These are phyloP conservation scores for Diplodia seriata DNA, from an alignment of 2,329 filamentous ascomycete species.

Conservation along the genomic window DNA sequence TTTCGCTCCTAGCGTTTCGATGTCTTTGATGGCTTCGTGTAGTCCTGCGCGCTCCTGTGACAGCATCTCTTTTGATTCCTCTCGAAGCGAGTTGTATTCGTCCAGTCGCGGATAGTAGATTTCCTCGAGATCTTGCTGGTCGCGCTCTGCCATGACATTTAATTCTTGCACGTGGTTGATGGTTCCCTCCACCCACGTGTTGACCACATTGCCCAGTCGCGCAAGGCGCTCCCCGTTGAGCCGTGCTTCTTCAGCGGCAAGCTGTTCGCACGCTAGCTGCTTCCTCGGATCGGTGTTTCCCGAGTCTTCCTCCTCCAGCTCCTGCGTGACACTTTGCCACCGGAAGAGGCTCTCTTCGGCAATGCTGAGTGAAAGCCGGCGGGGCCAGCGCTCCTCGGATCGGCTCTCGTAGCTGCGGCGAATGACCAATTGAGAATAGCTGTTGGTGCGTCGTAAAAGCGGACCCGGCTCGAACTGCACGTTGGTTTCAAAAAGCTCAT, in stretches of 20 bases:
- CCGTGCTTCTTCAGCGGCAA: constrained; percentile 62
- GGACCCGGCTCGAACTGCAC: constrained; percentile 54
- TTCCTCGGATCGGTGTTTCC: constrained; percentile 41
- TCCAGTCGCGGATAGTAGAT: constrained; percentile 75
- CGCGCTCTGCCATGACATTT: constrained; percentile 66
- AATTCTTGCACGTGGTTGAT: constrained; percentile 64
- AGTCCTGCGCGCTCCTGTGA: constrained; percentile 72
- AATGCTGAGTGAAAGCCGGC: constrained; percentile 76
- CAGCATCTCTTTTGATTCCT: constrained; percentile 72
- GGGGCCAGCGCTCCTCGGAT: constrained; percentile 64
- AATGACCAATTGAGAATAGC: constrained; percentile 49
- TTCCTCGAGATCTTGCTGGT: constrained; percentile 69
- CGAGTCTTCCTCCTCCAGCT: constrained; percentile 47
- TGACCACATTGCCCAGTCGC: constrained; percentile 60
- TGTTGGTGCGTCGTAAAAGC: constrained; percentile 68
- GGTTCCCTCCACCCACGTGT: constrained; percentile 67
- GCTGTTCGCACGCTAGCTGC: constrained; percentile 46
- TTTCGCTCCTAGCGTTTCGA: constrained; percentile 82
- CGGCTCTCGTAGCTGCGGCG: constrained; percentile 18
- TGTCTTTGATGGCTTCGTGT: constrained; percentile 74
- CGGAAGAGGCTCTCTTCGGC: constrained; percentile 75
- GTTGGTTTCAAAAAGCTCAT: constrained; percentile 60
- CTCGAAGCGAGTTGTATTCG: constrained; percentile 70
- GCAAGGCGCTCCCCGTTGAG: constrained; percentile 62
- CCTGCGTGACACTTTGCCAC: constrained; percentile 63